Base-by-base conservation (phyloP, 228 moss, liverwort and hornwort genomes). In the Sphagnum magellanicum region DNA sequence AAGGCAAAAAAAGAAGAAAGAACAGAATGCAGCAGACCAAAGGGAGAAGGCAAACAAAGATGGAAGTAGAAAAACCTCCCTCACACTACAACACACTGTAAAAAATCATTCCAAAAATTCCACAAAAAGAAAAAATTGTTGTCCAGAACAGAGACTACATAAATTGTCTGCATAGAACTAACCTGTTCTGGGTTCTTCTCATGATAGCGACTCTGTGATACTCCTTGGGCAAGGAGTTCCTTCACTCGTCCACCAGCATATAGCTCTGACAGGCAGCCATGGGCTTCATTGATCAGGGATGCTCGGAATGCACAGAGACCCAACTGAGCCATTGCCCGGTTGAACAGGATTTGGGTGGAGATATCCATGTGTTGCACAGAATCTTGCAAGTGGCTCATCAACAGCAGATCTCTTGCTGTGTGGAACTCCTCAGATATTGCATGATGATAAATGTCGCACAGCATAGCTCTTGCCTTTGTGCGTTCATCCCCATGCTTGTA, bases 351-450 rank as follows among this genome's bases (percentile, higher is more conserved):
- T 78, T 96, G 95, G 3, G 95, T 96, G 2, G 92, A 92, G 6
- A 96, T 90, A 72, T 96, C 95, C 95, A 96, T 96, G 78, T 91
- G 89, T 78, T 89, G 89, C 49, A 92, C 95, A 10, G 92, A 91
- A 70, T 96, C 95, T 81, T 96, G 95, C 78, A 96, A 60, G 59
- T 96, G 92, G 60, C 95, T 96, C 95, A 96, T 96, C 81, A 96
- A 66, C 63, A 96, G 73, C 52, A 96, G 76, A 76, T 96, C 95
- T 62, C 95, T 84, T 6, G 95, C 92, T 0, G 68, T 83, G 77
- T 89, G 92, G 60, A 92, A 96, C 70, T 91, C 95, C 50, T 92
- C 91, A 0, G 95, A 88, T 9, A 96, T 92, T 5, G 95, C 92
- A 58, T 92, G 95, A 72, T 96, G 95, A 64, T 96, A 96, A 14